These are phyloP conservation scores for Rhizopogon rudus DNA, from an alignment of 768 basidiomycete genomes.

Conservation along the genomic window DNA sequence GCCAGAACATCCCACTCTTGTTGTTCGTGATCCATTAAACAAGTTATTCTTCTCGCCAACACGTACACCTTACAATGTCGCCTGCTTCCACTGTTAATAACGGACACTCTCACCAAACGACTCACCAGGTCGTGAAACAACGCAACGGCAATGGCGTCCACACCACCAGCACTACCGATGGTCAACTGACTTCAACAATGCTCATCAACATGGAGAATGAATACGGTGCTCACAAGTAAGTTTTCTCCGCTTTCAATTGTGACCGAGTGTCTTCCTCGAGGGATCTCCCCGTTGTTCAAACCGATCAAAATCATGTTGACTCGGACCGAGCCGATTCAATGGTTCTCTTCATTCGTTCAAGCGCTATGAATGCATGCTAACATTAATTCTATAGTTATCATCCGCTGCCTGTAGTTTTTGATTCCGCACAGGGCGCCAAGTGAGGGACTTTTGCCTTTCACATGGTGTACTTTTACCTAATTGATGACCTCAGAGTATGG, in stretches of 20 bases:
- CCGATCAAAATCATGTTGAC: constrained; percentile 14
- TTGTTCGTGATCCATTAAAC: neutral
- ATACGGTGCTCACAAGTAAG: constrained; percentile 87
- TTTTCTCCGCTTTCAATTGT: constrained; percentile 11
- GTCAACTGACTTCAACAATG: constrained; percentile 51
- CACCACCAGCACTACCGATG: neutral
- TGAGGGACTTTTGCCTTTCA: constrained; percentile 47
- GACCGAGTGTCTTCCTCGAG: constrained; percentile 17
- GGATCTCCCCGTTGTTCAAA: constrained; percentile 10
- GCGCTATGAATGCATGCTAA: constrained; percentile 18
- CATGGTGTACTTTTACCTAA: constrained; percentile 2
- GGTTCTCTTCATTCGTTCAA: constrained; percentile 16
- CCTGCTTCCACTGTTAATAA: constrained; percentile 16
- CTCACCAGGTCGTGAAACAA: constrained; percentile 11
- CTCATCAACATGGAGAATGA: constrained; percentile 80
- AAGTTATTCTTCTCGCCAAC: neutral
- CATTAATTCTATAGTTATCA: constrained; percentile 76
- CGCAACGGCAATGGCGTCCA: constrained; percentile 1
- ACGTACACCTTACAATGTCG: constrained; percentile 15
- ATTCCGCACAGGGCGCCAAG: constrained; percentile 85
- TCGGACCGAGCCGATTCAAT: constrained; percentile 9
- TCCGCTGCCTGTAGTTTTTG: constrained; percentile 92
- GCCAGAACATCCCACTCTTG: neutral
- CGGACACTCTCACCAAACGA: constrained; percentile 8
- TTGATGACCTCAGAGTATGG: constrained; percentile 57